Conservation (phyloP, 768 basidiomycete species). For the Amanita thiersii region DNA sequence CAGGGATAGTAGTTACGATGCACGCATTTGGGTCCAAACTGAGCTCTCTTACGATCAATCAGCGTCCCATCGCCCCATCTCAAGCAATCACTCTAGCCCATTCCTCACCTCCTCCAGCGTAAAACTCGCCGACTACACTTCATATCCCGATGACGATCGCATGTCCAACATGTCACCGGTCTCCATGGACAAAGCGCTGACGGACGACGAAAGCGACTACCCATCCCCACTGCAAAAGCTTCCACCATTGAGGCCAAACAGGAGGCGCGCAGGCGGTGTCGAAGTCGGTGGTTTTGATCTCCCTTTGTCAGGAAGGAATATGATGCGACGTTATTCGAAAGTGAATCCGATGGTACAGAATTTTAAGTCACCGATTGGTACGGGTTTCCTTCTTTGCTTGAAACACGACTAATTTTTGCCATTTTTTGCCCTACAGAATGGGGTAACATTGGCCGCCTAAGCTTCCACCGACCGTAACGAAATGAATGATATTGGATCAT, state of each 20-base stretch:
- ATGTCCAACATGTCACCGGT: slow-evolving; percentile 10
- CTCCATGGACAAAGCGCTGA: slow-evolving; percentile 16
- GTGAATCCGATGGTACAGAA: slow-evolving; percentile 50
- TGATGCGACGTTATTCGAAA: slow-evolving; percentile 14
- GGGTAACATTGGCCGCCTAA: no score
- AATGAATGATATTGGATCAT: no score
- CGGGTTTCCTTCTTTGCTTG: slow-evolving; percentile 11
- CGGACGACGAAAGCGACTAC: slow-evolving; percentile 23
- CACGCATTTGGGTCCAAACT: slow-evolving; percentile 8
- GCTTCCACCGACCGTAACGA: no score
- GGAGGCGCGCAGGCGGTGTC: slow-evolving; percentile 29
- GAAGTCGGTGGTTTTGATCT: slow-evolving; percentile 28
- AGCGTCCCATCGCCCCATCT: background rate
- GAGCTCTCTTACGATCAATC: background rate
- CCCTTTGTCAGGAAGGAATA: slow-evolving; percentile 16
- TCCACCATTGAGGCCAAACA: slow-evolving; percentile 32
- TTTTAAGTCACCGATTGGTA: slow-evolving; percentile 68
- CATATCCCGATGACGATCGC: background rate
- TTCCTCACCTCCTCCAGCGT: background rate
- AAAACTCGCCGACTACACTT: slow-evolving; percentile 9
- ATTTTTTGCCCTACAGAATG: no score
- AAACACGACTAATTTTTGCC: no score
- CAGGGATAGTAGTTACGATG: slow-evolving; percentile 16
- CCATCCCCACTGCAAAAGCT: slow-evolving; percentile 13
- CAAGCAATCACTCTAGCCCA: background rate